Percentiles rank a stretch among this genome's conserved stretches.
These are phyloP conservation scores for Rhodotorula babjevae DNA, from an alignment of 768 basidiomycete species.

Conservation along the genomic window DNA sequence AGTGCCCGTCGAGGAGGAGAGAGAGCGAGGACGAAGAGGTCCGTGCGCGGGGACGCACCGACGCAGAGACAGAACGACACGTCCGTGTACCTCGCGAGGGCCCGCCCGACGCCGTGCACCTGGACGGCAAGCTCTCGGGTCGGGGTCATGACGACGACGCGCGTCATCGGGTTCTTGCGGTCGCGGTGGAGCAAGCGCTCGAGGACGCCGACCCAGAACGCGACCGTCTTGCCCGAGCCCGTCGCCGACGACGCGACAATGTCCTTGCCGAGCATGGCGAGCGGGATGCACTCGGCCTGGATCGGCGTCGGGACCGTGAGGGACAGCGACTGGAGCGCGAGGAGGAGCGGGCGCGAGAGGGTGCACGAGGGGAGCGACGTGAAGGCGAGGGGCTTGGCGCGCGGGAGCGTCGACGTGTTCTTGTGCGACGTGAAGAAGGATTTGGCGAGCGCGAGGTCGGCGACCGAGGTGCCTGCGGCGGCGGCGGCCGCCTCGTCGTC, in stretches of 20 bases:
- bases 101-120: constrained; percentile 84
- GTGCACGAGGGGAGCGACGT: constrained; percentile 61
- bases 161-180: constrained; percentile 75
- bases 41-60: no score
- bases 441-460: constrained; percentile 39
- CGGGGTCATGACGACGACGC: constrained; percentile 87
- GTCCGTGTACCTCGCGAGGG: constrained; percentile 79
- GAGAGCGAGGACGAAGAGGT: background rate
- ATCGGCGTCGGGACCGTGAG: constrained; percentile 89
- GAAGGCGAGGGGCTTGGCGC: constrained; percentile 46
- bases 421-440: constrained; percentile 40
- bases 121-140: constrained; percentile 95
- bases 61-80: constrained; percentile 86
- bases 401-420: constrained; percentile 42
- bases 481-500: constrained; percentile 48
- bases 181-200: constrained; percentile 91
- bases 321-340: constrained; percentile 72
- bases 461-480: background rate
- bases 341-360: constrained; percentile 86
- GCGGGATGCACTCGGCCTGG: constrained; percentile 86
- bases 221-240: constrained; percentile 96
- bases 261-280: constrained; percentile 89
- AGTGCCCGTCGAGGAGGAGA: background rate
- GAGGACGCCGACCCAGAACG: constrained; percentile 86
- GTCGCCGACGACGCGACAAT: constrained; percentile 93